These are phyloP conservation scores for Vaccinium macrocarpon DNA, from an alignment of 148 eudicot species.

Conservation along the genomic window DNA sequence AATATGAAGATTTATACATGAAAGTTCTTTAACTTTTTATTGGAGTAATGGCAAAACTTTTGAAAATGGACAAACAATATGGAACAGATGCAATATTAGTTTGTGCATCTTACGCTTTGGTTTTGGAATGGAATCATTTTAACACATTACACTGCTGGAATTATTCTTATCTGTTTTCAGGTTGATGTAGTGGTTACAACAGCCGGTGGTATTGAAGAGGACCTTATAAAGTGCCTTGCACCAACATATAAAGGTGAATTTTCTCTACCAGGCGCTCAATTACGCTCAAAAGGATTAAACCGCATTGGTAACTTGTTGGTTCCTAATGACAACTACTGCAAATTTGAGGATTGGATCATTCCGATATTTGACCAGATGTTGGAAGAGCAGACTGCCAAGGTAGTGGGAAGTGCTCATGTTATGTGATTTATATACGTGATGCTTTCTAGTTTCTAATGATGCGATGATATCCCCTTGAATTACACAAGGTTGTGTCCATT, in stretches of 20 bases:
- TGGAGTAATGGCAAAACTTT: no score
- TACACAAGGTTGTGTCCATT: neutral
- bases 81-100: neutral
- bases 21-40: neutral
- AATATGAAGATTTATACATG: neutral
- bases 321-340: slow-evolving; percentile 93
- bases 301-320: slow-evolving; percentile 93
- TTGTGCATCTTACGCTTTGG: neutral
- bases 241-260: slow-evolving; percentile 86
- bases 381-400: slow-evolving; percentile 72
- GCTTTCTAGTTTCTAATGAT: neutral
- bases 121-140: neutral
- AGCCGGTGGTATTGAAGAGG: slow-evolving; percentile 90
- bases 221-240: slow-evolving; percentile 88
- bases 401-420: slow-evolving; percentile 20
- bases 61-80: neutral
- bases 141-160: neutral
- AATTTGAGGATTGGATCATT: slow-evolving; percentile 96
- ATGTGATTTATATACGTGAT: neutral
- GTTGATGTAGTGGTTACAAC: slow-evolving; percentile 91
- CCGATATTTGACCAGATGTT: slow-evolving; percentile 87
- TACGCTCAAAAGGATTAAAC: slow-evolving; percentile 77
- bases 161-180: slow-evolving; percentile 30
- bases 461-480: neutral
- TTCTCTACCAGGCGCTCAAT: slow-evolving; percentile 68